These are phyloP conservation scores for Oehlia diaphana DNA, from an alignment of 192 early-diverging fungal species.

Conservation along the genomic window DNA sequence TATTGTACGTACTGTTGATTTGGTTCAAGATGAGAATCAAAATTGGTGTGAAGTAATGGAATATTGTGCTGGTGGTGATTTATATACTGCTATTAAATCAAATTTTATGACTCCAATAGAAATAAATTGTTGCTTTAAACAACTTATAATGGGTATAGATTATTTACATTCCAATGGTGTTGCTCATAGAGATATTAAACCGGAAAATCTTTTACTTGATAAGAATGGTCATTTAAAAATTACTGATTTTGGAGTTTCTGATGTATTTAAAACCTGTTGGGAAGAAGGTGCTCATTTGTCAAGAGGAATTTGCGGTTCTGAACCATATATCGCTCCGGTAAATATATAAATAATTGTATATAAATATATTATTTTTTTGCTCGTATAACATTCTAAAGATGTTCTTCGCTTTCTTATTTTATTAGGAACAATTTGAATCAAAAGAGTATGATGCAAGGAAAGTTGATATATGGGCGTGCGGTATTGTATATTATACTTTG, in stretches of 20 bases:
- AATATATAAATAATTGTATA: slow-evolving; percentile 27
- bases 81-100: slow-evolving; percentile 76
- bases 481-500: slow-evolving; percentile 89
- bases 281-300: slow-evolving; percentile 75
- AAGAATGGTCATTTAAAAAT: slow-evolving; percentile 84
- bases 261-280: slow-evolving; percentile 92
- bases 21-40: slow-evolving; percentile 88
- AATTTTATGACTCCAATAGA: slow-evolving; percentile 77
- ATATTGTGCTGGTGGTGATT: slow-evolving; percentile 92
- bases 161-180: slow-evolving; percentile 94
- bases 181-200: slow-evolving; percentile 86
- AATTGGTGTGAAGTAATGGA: slow-evolving; percentile 83
- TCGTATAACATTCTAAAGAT: too few relatives aligned
- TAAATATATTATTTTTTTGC: neutral
- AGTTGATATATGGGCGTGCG: slow-evolving; percentile 94
- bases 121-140: slow-evolving; percentile 91
- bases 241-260: slow-evolving; percentile 97
- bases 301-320: slow-evolving; percentile 89
- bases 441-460: slow-evolving; percentile 88
- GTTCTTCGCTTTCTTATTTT: neutral
- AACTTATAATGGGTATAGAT: slow-evolving; percentile 84
- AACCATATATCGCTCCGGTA: slow-evolving; percentile 97
- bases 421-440: slow-evolving; percentile 28
- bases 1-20: slow-evolving; percentile 91
- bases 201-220: slow-evolving; percentile 89